Base-by-base conservation (phyloP, 768 basidiomycete genomes). In the Podaxis rugospora region DNA sequence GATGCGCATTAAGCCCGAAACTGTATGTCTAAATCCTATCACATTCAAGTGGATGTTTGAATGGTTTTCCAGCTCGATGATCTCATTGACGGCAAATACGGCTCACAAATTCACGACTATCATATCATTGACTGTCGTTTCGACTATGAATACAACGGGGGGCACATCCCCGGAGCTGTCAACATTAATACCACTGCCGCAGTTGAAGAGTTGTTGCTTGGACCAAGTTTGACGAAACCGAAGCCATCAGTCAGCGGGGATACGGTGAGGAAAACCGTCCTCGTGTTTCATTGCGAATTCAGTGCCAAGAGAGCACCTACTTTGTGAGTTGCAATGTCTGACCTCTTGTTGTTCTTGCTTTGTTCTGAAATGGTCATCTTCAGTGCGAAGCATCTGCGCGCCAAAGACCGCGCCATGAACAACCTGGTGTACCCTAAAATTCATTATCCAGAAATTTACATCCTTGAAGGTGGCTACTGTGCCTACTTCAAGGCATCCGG, bases 271-370 rank as follows among this genome's bases (percentile, higher is more conserved):
- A 95, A 95, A 76, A 94, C 90, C 1, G 77, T 98, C 35, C 75
- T 98, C 44, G 82, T 99, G 50, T 98, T 99, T 80, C 97, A 99
- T 70, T 99, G 97, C 78, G 97, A 99, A 75, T 98, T 98, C 70
- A 95, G 92, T 65, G 89, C 84, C 16, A 97, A 97, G 75, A 82
- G 97, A 46, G 97, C 95, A 0, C 97, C 97, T 1, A 96, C 96
- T 7, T 93, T 96, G 95, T 95, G 71, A 76, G 86, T 81, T 32
- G 18, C 13, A 16, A 49, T n/a, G 13, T 14, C 5, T 27, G n/a
- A 55, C 16, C 59, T 57, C 46, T 46, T 23, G 47, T 49, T 10
- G 47, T 60, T 5, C 35, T 37, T 46, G 50, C 54, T 35, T 28
- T 28, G 27, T 28, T 49, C 11, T 23, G 18, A 18, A 39, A 21